A percentile compares a stretch with the other conserved stretches of the same genome.
phyloP scores from a whole-genome alignment of 495 filamentous ascomycete species.

The Bryoglossum gracile region DNA sequence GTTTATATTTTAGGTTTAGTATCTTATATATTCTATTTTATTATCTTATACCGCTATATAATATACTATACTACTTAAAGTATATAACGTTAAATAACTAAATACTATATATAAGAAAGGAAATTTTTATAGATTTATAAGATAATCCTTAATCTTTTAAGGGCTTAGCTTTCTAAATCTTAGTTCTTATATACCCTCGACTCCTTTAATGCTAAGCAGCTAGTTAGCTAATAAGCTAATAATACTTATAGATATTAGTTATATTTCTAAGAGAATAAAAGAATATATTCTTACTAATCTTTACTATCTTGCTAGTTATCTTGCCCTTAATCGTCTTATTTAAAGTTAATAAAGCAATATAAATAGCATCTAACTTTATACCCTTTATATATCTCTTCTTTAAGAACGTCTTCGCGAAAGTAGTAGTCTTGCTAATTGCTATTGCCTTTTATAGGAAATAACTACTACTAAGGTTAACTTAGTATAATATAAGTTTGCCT shows the following conservation, averaged over 20 bases:
- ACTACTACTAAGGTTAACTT: slow-evolving; percentile 93
- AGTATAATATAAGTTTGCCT: slow-evolving; percentile 94
- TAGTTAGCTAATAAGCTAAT: slow-evolving; percentile 91
- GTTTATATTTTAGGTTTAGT: slow-evolving; percentile 12
- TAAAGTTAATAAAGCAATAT: slow-evolving; percentile 93
- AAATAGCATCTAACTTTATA: slow-evolving; percentile 93
- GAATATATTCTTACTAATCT: slow-evolving; percentile 71
- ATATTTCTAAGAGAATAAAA: not conserved
- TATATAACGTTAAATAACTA: slow-evolving; percentile 22
- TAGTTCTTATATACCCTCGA: slow-evolving; percentile 80
- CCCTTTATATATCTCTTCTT: slow-evolving; percentile 98
- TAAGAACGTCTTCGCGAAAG: slow-evolving; percentile 94
- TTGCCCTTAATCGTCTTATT: slow-evolving; percentile 99
- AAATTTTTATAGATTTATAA: slow-evolving; percentile 85
- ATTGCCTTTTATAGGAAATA: slow-evolving; percentile 99
- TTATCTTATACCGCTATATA: slow-evolving; percentile 23
- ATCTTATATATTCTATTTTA: slow-evolving; percentile 19
- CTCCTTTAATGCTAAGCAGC: slow-evolving; percentile 85
- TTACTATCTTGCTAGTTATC: slow-evolving; percentile 98
- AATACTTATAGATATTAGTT: slow-evolving; percentile 59
- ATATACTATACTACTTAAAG: slow-evolving; percentile 17
- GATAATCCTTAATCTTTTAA: slow-evolving; percentile 97
- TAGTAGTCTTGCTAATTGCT: slow-evolving; percentile 97
- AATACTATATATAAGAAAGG: slow-evolving; percentile 11
- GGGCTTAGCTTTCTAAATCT: slow-evolving; percentile 94